Conservation (phyloP, 805 yeast species). For the Candida yuanshanica region DNA sequence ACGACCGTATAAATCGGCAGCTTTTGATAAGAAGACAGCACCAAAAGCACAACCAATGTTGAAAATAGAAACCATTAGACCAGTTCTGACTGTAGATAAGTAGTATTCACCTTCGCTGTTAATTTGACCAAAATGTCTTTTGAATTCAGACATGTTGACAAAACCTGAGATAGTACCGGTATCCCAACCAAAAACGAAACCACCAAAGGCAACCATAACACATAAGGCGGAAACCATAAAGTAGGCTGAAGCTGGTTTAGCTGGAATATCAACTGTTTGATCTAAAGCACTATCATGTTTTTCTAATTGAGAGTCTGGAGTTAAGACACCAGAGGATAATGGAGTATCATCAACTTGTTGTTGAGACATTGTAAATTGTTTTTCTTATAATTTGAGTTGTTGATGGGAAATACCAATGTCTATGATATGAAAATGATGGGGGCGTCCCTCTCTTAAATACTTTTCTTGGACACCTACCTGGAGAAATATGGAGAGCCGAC, state of each 20-base stretch:
- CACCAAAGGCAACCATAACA: conserved; percentile 63
- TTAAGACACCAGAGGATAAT: conserved; percentile 15
- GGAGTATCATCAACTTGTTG: conserved; percentile 9
- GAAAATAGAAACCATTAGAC: conserved; percentile 54
- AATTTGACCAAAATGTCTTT: conserved; percentile 48
- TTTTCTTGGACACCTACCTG: background rate
- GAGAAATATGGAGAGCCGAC: background rate
- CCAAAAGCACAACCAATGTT: conserved; percentile 76
- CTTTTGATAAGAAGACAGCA: conserved; percentile 51
- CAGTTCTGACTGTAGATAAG: conserved; percentile 48
- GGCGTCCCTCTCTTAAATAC: background rate
- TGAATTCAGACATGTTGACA: conserved; percentile 51
- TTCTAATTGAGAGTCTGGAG: conserved; percentile 17
- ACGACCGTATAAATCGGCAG: conserved; percentile 64
- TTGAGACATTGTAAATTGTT: conserved; percentile 9
- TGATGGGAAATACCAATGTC: background rate
- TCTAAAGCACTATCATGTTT: conserved; percentile 11
- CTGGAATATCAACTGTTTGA: conserved; percentile 21
- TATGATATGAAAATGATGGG: too few species aligned
- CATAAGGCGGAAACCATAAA: conserved; percentile 16
- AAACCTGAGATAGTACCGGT: conserved; percentile 78
- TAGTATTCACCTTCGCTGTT: conserved; percentile 36
- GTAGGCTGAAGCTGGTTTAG: conserved; percentile 28
- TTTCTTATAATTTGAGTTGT: background rate
- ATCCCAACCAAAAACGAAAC: conserved; percentile 75